phyloP scores from a whole-genome alignment of 2,329 filamentous ascomycete genomes.

The Monilinia polystroma region DNA sequence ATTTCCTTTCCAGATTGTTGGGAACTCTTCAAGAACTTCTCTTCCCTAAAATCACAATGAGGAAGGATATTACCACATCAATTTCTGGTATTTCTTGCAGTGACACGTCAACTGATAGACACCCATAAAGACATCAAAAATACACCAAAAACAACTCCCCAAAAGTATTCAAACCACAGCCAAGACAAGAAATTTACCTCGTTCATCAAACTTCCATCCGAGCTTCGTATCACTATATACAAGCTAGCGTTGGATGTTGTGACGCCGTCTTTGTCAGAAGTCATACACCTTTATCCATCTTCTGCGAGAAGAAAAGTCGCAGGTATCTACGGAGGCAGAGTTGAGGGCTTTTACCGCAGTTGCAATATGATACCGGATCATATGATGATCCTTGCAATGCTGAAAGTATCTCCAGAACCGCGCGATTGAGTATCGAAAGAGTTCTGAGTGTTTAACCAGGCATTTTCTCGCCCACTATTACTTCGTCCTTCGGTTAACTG shows the following conservation, averaged over 20 bases:
- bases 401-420: neutral
- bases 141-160: neutral
- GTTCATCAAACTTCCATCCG: neutral
- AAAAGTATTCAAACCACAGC: accelerated
- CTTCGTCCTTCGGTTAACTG: neutral
- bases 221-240: neutral
- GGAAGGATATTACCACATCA: neutral
- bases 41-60: neutral
- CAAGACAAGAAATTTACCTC: no score
- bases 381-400: neutral
- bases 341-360: no score
- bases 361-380: neutral
- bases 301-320: neutral
- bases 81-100: neutral
- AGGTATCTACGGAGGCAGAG: neutral
- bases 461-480: neutral
- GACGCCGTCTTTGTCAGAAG: no score
- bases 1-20: neutral
- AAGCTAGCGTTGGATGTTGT: neutral
- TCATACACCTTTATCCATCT: neutral
- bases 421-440: neutral
- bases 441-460: neutral
- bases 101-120: neutral
- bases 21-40: neutral
- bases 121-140: no score